Evolutionary conservation across 345 rosid species (phyloP).

Genomic region (Gossypium bickii): DNA sequence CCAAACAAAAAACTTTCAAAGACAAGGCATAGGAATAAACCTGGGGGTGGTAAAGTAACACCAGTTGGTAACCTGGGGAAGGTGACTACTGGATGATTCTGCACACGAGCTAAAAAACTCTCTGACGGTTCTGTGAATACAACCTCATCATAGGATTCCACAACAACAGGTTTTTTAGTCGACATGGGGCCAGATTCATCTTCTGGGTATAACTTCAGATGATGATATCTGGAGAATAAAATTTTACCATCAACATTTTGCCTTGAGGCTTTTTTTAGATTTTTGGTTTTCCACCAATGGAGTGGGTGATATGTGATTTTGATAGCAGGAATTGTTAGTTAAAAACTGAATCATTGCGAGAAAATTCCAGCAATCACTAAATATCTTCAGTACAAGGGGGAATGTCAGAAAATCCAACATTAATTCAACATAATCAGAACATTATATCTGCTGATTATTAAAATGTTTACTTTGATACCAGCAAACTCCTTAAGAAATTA

Average conservation of each 20-base stretch:
- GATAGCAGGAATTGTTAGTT: neutral
- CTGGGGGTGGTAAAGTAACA: slow-evolving; percentile 48
- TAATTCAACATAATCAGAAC: neutral
- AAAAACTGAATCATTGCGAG: neutral
- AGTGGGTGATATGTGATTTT: neutral
- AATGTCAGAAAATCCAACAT: neutral
- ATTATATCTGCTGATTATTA: neutral
- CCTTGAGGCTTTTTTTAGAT: neutral
- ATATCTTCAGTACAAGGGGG: neutral
- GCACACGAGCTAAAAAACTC: slow-evolving; percentile 44
- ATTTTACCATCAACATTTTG: slow-evolving; percentile 8
- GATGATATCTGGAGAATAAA: slow-evolving; percentile 43
- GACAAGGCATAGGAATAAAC: slow-evolving; percentile 29
- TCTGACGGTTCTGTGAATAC: slow-evolving; percentile 2
- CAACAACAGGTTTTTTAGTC: slow-evolving; percentile 67
- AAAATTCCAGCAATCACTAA: neutral
- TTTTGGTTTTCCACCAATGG: neutral
- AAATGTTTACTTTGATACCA: neutral
- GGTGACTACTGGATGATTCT: slow-evolving; percentile 57
- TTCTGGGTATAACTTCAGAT: slow-evolving; percentile 59
- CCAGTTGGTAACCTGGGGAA: slow-evolving; percentile 63
- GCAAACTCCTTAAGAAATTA: neutral
- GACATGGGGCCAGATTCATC: slow-evolving; percentile 59
- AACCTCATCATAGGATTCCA: slow-evolving; percentile 31
- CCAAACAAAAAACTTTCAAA: neutral